phyloP scores from a whole-genome alignment of 1,139 yeast species.

The Taphrina deformans region DNA sequence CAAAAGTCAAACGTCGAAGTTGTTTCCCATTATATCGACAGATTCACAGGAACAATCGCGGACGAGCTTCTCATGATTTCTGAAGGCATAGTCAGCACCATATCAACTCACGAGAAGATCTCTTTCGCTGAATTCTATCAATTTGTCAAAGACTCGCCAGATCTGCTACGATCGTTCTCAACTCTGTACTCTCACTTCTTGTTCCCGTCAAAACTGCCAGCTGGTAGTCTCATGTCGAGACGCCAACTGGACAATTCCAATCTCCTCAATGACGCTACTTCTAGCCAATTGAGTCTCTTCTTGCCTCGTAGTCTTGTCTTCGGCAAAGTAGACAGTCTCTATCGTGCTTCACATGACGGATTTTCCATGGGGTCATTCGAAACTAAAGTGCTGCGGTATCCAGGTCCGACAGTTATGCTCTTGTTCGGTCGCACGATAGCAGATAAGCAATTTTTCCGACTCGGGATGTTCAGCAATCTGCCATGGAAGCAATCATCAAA shows the following conservation, averaged over 20 bases:
- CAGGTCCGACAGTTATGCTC: slow-evolving; percentile 16
- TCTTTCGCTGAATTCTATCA: not conserved
- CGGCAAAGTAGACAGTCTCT: slow-evolving; percentile 4
- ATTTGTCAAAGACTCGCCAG: not conserved
- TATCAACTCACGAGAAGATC: not conserved
- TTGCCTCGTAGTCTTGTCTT: slow-evolving; percentile 1
- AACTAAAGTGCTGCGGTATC: slow-evolving; percentile 20
- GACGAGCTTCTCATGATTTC: not conserved
- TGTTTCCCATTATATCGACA: slow-evolving; percentile 7
- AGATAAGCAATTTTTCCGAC: not conserved
- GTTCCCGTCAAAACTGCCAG: not conserved
- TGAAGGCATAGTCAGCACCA: not conserved
- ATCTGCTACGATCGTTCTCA: not conserved
- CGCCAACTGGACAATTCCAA: not conserved
- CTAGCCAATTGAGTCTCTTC: slow-evolving; percentile 9
- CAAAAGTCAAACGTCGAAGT: slow-evolving; percentile 1
- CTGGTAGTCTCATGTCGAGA: not conserved
- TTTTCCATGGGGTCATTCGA: slow-evolving; percentile 16
- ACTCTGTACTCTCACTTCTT: slow-evolving; percentile 7
- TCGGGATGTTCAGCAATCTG: slow-evolving; percentile 4
- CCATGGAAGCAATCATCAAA: slow-evolving; percentile 13
- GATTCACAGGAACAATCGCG: not conserved
- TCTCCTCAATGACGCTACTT: not conserved
- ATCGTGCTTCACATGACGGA: slow-evolving; percentile 14
- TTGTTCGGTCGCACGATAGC: not conserved